A percentile compares a stretch with the other conserved stretches of the same genome.
Evolutionary conservation across 2,329 filamentous ascomycete genomes (phyloP).

Genomic region (Xylaria sp.): DNA sequence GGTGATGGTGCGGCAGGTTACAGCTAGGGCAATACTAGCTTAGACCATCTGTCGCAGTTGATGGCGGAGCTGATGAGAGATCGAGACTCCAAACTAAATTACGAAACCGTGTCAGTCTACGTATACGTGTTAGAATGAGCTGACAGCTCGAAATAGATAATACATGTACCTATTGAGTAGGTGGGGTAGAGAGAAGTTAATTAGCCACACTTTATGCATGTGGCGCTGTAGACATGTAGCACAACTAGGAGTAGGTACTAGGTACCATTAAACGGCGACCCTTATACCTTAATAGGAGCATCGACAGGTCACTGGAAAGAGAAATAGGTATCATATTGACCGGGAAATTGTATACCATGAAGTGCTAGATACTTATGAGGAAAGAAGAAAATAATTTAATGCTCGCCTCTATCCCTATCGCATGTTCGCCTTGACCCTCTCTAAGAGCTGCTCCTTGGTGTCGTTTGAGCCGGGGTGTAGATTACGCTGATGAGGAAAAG

Average conservation of each 20-base stretch:
- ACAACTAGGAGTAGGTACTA: no score
- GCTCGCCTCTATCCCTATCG: conserved; percentile 33
- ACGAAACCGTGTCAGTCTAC: conserved; percentile 43
- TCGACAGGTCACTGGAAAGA: neutral
- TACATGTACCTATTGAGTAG: conserved; percentile 7
- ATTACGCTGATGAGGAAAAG: conserved; percentile 62
- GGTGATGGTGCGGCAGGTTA: conserved; percentile 33
- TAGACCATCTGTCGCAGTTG: conserved; percentile 34
- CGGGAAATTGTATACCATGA: neutral
- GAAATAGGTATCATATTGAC: neutral
- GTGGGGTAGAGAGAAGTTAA: conserved; percentile 4
- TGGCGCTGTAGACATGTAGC: neutral
- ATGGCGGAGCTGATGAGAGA: conserved; percentile 27
- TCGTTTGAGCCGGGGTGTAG: conserved; percentile 68
- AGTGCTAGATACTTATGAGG: neutral
- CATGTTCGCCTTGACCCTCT: conserved; percentile 76
- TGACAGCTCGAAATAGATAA: conserved; percentile 9
- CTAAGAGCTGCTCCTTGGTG: conserved; percentile 71
- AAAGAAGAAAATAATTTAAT: neutral
- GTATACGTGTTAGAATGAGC: conserved; percentile 13
- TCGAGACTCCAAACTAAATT: conserved; percentile 24
- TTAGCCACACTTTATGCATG: neutral
- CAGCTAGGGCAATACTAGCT: conserved; percentile 18
- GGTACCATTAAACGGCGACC: neutral
- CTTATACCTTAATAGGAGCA: neutral